These are phyloP conservation scores for Musa troglodytarum DNA, from an alignment of 176 grass and related monocot species.

Conservation along the genomic window DNA sequence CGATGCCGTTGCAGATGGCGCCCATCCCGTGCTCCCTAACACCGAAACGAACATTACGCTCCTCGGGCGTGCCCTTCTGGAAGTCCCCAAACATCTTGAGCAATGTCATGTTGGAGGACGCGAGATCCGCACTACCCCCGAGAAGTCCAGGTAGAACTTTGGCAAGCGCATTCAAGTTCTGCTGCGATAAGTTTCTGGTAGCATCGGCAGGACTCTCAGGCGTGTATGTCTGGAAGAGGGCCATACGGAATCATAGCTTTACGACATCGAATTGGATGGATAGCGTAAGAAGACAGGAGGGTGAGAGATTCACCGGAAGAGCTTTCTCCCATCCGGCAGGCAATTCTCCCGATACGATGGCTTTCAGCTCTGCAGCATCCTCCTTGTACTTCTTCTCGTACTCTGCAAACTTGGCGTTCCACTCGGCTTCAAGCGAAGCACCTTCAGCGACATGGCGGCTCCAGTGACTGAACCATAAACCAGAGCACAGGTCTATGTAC, in stretches of 20 bases:
- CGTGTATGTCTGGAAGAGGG: constrained; percentile 69
- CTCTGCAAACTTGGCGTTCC: constrained; percentile 68
- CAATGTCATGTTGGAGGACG: constrained; percentile 94
- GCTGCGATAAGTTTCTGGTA: constrained; percentile 86
- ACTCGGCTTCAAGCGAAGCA: constrained; percentile 60
- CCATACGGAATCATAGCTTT: too few species aligned
- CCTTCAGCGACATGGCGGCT: constrained; percentile 56
- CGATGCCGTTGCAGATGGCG: constrained; percentile 90
- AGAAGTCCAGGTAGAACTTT: constrained; percentile 77
- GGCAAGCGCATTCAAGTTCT: constrained; percentile 74
- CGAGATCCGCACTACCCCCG: constrained; percentile 90
- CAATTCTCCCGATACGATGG: constrained; percentile 66
- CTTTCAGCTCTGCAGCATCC: constrained; percentile 69
- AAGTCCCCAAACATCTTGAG: constrained; percentile 95
- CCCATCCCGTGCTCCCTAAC: constrained; percentile 96
- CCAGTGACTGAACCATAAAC: constrained; percentile 59
- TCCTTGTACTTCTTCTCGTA: constrained; percentile 81
- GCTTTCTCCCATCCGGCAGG: constrained; percentile 67
- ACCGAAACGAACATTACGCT: constrained; percentile 89
- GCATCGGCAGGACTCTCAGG: constrained; percentile 72
- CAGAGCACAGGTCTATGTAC: neutral
- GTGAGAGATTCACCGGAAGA: constrained; percentile 53
- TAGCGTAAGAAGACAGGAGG: neutral
- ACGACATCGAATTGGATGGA: too few species aligned
- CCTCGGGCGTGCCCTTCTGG: constrained; percentile 82